Evolutionary conservation across 129 eudicot species (phyloP), one percentile per base, ranked within the genome.

Genomic region (Deinandra increscens): DNA sequence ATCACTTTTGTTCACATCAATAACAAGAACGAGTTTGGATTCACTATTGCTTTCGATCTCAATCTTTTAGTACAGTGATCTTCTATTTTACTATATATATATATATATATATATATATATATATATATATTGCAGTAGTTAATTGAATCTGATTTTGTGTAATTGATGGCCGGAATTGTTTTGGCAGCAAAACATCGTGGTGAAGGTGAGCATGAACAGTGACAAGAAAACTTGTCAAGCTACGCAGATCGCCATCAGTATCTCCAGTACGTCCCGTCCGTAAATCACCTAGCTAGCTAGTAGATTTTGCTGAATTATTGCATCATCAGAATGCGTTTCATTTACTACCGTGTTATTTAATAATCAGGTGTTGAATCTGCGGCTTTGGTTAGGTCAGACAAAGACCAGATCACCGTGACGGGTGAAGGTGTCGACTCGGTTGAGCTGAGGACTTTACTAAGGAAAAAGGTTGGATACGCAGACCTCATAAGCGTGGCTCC

Each of bases 131-230:
- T n/a, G n/a, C n/a, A n/a, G n/a, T n/a, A n/a, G n/a, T n/a, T n/a
- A n/a, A n/a, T n/a, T n/a, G n/a, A 0, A 60, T 4, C 78, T 64
- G 4, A 64, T 22, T 54, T 65, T 65, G 38, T 65, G 10, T 18
- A 10, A 50, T 8, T 23, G 9, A 51, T n/a, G n/a, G n/a, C n/a
- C n/a, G n/a, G n/a, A n/a, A n/a, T n/a, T n/a, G n/a, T n/a, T n/a
- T n/a, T n/a, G 11, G 1, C 75, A 79, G 83, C 83, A 79, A 79
- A 79, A 79, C 67, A 74, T 79, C 31, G 83, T 79, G 17, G 73
- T 79, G 36, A 67, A 66, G 50, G 83, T 79, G 50, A 38, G 60
- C 0, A 67, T 79, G 75, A 12, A 10, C 60, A n/a, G 1, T 34
- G 70, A 79, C 1, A 79, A 68, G 66, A 78, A 72, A 59, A 4